Conservation (phyloP, 2,329 filamentous ascomycete genomes). For the Ustilaginoidea virens region DNA sequence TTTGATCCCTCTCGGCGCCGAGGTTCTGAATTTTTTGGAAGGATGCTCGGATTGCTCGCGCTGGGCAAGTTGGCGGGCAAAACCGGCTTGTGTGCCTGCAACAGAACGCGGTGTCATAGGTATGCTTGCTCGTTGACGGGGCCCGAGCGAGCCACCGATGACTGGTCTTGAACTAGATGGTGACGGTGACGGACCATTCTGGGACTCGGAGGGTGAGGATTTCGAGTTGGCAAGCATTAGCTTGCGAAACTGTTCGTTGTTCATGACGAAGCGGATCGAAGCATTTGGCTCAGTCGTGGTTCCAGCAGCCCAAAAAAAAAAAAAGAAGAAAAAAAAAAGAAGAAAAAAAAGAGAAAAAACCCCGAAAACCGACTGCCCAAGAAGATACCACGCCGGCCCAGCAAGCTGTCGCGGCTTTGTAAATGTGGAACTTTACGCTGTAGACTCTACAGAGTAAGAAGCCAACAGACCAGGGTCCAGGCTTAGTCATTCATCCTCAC, state of each 20-base stretch:
- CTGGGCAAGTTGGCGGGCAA: conserved; percentile 73
- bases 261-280: conserved; percentile 45
- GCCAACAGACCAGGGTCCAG: too few relatives aligned
- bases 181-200: conserved; percentile 29
- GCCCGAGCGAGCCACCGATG: conserved; percentile 46
- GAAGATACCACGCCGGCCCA: too few relatives aligned
- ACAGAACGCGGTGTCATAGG: conserved; percentile 88
- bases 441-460: too few relatives aligned
- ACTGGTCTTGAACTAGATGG: conserved; percentile 12
- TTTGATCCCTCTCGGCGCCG: conserved; percentile 69
- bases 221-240: conserved; percentile 43
- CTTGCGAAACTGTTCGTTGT: conserved; percentile 87
- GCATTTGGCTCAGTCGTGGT: too few relatives aligned
- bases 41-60: conserved; percentile 39
- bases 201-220: conserved; percentile 21
- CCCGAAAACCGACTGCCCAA: too few relatives aligned
- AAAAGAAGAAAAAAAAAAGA: too few relatives aligned
- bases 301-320: too few relatives aligned
- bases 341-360: too few relatives aligned
- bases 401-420: too few relatives aligned
- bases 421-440: too few relatives aligned
- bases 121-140: conserved; percentile 63
- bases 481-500: too few relatives aligned
- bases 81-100: conserved; percentile 41
- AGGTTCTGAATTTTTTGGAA: conserved; percentile 61